Evolutionary conservation across 2,329 filamentous ascomycete species (phyloP), one percentile per base, ranked within the genome.

Genomic region (Aspergillus sp.): DNA sequence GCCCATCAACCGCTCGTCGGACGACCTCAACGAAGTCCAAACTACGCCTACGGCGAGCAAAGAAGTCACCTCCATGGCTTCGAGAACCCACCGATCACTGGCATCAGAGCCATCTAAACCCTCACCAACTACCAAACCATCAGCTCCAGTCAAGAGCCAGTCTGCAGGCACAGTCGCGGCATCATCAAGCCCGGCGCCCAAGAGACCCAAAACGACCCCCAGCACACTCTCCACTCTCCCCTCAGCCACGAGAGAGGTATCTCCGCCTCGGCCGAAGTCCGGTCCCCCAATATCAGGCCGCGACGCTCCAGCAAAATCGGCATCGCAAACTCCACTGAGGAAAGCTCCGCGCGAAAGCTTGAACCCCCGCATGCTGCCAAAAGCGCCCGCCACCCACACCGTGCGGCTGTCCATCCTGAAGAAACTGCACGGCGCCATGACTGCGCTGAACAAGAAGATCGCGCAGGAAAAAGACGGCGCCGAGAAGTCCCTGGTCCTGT

Each of bases 301-400:
- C 51, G 9, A 33, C 51, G 30, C 14, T 50, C 20, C 22, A 47
- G 8, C 40, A 42, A 55, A 48, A 10, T 13, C 38, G 16, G 26
- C 47, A 22, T 47, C 52, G 22, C 38, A 50, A 22, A 52, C 65
- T 4, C 58, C 64, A 36, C 60, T 62, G 49, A 64, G 70, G 47
- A 64, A 69, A 33, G 65, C 62, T 9, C 70, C 67, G 6, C 71
- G 69, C 47, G 75, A 78, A 63, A 62, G 65, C 6, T 58, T 79
- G 38, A 77, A 76, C 52, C 76, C 76, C 26, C 69, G 76, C 50
- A 73, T 76, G 64, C 56, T 79, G 14, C 51, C 65, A 1, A 74
- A 73, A 45, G 68, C 75, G 9, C 76, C 76, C 30, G 74, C 73
- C 20, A 56, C 68, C 22, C 74, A 77, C 62, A 56, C 65, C 26